Evolutionary conservation across 805 yeast genomes (phyloP).

Genomic region (Metahyphopichia silvanorum): DNA sequence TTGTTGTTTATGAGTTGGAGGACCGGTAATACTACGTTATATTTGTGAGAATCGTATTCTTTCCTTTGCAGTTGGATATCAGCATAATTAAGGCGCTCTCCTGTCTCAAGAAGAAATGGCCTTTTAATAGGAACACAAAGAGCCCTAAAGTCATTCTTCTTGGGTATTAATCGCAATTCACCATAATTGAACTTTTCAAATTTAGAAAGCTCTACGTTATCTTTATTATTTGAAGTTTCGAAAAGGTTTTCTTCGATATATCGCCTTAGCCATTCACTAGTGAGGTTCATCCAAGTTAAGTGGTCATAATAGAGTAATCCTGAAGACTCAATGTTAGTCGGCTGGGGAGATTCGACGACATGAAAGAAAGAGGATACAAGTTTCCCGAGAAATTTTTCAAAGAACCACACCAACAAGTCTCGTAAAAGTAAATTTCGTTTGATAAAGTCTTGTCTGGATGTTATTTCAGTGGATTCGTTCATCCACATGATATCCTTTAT

Average conservation of each 20-base stretch:
- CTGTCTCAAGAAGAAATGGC: not conserved
- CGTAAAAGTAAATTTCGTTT: constrained; percentile 34
- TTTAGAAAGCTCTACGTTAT: constrained; percentile 4
- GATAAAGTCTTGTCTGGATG: constrained; percentile 41
- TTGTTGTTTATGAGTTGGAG: constrained; percentile 1
- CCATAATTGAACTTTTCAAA: constrained; percentile 28
- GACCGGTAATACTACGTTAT: constrained; percentile 2
- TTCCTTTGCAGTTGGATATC: not conserved
- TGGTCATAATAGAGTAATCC: constrained; percentile 53
- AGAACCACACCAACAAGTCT: constrained; percentile 58
- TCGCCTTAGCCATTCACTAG: constrained; percentile 36
- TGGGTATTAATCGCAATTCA: constrained; percentile 54
- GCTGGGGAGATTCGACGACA: constrained; percentile 48
- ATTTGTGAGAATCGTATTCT: constrained; percentile 1
- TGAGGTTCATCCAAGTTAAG: constrained; percentile 49
- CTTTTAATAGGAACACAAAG: constrained; percentile 49
- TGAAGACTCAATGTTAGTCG: constrained; percentile 25
- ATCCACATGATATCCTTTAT: constrained; percentile 56
- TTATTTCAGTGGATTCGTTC: constrained; percentile 22
- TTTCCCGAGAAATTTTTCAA: constrained; percentile 41
- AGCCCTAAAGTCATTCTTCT: constrained; percentile 55
- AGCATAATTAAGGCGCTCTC: not conserved
- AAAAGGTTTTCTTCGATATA: constrained; percentile 41
- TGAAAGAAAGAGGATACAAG: constrained; percentile 58
- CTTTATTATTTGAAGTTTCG: not conserved